Evolutionary conservation across 495 filamentous ascomycete genomes (phyloP).

Genomic region (Trichocladium antarcticum): DNA sequence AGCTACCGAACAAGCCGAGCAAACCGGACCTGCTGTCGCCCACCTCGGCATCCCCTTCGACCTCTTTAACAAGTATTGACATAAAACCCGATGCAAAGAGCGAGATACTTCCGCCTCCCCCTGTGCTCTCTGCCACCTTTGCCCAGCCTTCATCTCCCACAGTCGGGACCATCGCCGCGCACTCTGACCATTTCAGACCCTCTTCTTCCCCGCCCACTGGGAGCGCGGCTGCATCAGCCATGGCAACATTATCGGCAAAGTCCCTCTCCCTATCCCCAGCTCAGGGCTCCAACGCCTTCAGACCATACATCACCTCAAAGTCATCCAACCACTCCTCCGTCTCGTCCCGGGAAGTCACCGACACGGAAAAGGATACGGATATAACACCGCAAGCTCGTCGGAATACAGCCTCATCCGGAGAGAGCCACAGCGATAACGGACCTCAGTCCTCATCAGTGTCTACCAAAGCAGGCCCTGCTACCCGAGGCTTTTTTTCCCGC

Average conservation of each 20-base stretch:
- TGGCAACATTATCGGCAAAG: constrained; percentile 56
- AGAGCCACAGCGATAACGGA: constrained; percentile 19
- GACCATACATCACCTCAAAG: constrained; percentile 28
- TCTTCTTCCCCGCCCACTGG: constrained; percentile 39
- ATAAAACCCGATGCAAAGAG: constrained; percentile 10
- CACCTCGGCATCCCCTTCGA: constrained; percentile 22
- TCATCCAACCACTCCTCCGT: constrained; percentile 33
- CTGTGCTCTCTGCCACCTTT: constrained; percentile 46
- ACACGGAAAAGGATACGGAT: constrained; percentile 27
- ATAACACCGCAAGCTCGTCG: constrained; percentile 31
- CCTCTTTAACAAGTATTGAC: constrained; percentile 35
- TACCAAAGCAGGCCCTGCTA: constrained; percentile 24
- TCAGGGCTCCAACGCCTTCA: constrained; percentile 39
- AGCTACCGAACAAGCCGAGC: constrained; percentile 24
- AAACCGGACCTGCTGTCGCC: constrained; percentile 21
- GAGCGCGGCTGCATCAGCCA: constrained; percentile 45
- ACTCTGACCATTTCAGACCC: constrained; percentile 44
- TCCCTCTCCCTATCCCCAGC: constrained; percentile 46
- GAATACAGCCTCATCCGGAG: constrained; percentile 34
- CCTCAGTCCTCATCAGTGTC: constrained; percentile 28
- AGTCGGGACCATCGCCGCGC: constrained; percentile 50
- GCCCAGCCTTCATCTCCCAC: constrained; percentile 51
- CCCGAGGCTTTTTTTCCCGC: constrained; percentile 31
- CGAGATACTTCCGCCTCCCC: constrained; percentile 24
- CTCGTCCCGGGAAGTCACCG: constrained; percentile 24